Conservation (phyloP, 2,329 filamentous ascomycete genomes). For the Delphinella strobiligena region DNA sequence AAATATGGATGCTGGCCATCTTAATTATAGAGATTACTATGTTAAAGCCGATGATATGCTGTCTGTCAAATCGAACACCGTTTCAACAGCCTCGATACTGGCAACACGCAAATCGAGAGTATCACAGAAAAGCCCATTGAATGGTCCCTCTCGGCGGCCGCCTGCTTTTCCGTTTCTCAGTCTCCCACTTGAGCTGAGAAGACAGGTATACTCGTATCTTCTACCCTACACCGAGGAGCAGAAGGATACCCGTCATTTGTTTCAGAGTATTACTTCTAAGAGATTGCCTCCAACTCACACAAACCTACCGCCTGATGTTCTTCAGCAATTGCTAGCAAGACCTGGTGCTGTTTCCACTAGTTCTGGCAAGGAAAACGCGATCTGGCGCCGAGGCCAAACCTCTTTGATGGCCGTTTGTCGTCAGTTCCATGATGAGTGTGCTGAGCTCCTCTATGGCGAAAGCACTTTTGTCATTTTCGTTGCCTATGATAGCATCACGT, state of each 20-base stretch:
- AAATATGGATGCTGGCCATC: slow-evolving; percentile 22
- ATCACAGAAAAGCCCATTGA: slow-evolving; percentile 5
- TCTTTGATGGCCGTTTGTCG: slow-evolving; percentile 26
- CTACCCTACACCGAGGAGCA: slow-evolving; percentile 25
- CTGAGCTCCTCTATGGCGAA: slow-evolving; percentile 32
- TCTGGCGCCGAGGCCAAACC: slow-evolving; percentile 33
- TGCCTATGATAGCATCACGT: slow-evolving; percentile 30
- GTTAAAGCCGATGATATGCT: slow-evolving; percentile 7
- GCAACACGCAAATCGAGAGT: neutral
- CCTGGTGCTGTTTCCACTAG: slow-evolving; percentile 1
- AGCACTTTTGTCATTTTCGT: slow-evolving; percentile 35
- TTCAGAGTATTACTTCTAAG: neutral
- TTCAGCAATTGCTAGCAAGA: neutral
- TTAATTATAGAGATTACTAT: slow-evolving; percentile 25
- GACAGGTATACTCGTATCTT: slow-evolving; percentile 28
- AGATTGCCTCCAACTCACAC: neutral
- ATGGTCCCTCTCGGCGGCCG: neutral
- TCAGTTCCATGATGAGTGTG: slow-evolving; percentile 33
- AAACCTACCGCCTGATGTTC: neutral
- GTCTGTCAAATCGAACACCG: neutral
- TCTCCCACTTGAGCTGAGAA: slow-evolving; percentile 33
- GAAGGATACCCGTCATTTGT: neutral
- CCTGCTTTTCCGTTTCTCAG: slow-evolving; percentile 19
- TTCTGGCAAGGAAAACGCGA: slow-evolving; percentile 6
- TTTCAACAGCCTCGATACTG: neutral